These are phyloP conservation scores for Clitopilus hobsonii DNA, from an alignment of 768 basidiomycete genomes.

Conservation along the genomic window DNA sequence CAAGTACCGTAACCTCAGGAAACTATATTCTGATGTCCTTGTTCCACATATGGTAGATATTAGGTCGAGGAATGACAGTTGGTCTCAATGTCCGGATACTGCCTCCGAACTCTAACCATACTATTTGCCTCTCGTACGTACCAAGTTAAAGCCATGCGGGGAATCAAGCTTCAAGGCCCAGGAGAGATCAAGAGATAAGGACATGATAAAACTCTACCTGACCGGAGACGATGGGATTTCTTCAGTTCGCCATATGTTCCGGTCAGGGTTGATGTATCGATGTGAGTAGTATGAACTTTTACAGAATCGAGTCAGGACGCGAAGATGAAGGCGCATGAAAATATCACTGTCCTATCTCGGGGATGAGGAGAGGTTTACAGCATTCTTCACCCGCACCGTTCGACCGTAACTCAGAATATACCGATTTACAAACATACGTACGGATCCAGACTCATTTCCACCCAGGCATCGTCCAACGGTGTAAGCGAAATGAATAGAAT, in stretches of 20 bases:
- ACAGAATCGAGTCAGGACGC: not conserved
- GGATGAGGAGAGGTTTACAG: not conserved
- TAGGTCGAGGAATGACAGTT: not conserved
- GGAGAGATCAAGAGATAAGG: not conserved
- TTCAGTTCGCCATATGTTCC: not conserved
- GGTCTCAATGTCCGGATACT: not conserved
- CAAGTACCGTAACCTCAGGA: not conserved
- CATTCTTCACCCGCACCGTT: not conserved
- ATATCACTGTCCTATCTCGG: constrained; percentile 1
- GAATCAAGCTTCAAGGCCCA: not conserved
- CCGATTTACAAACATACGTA: not conserved
- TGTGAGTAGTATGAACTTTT: not conserved
- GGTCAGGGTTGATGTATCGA: not conserved
- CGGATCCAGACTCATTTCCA: not conserved
- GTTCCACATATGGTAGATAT: not conserved
- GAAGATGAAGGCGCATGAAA: not conserved
- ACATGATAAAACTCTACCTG: not conserved
- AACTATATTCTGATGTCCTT: not conserved
- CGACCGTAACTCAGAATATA: not conserved
- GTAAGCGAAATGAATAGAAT: not conserved
- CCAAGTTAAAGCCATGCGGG: too few species aligned
- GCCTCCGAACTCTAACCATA: not conserved
- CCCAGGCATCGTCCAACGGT: not conserved
- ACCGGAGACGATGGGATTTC: not conserved
- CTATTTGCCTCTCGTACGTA: not conserved